A percentile compares a stretch with the other conserved stretches of the same genome.
These are phyloP conservation scores for Colletotrichum tanaceti DNA, from an alignment of 2,329 filamentous ascomycete genomes.

Conservation along the genomic window DNA sequence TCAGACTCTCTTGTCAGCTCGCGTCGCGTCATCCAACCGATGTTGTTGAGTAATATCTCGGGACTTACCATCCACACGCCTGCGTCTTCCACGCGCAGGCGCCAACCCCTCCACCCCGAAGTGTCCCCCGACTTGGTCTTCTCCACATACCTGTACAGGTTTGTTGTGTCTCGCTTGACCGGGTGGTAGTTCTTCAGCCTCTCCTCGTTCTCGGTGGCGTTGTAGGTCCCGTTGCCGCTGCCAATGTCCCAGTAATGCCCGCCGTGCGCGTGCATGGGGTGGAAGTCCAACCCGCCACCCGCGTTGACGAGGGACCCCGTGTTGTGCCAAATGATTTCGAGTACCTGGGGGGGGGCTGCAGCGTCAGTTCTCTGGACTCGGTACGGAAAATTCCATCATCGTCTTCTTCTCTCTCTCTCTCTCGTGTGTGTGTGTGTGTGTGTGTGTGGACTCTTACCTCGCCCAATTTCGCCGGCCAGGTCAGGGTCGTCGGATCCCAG, in stretches of 20 bases:
- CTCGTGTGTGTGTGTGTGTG: no score
- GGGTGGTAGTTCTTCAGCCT: constrained; percentile 48
- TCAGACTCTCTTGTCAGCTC: constrained; percentile 3
- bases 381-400: no score
- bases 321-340: constrained; percentile 35
- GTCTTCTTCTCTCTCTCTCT: no score
- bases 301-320: constrained; percentile 45
- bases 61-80: constrained; percentile 66
- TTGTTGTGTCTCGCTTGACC: constrained; percentile 60
- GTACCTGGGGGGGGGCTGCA: constrained; percentile 12
- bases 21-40: no score
- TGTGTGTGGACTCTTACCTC: no score
- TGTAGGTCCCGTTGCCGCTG: constrained; percentile 63
- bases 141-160: constrained; percentile 65
- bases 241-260: constrained; percentile 66
- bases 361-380: constrained; percentile 36
- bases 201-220: constrained; percentile 61
- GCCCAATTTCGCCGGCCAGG: constrained; percentile 65
- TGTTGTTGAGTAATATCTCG: no score
- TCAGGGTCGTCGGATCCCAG: constrained; percentile 62
- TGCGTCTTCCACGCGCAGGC: constrained; percentile 61
- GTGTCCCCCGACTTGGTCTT: constrained; percentile 54
- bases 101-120: constrained; percentile 71
- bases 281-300: constrained; percentile 56
- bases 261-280: constrained; percentile 68